These are phyloP conservation scores for Pecoramyces ruminantium DNA, from an alignment of 192 early-diverging fungal genomes.

Conservation along the genomic window DNA sequence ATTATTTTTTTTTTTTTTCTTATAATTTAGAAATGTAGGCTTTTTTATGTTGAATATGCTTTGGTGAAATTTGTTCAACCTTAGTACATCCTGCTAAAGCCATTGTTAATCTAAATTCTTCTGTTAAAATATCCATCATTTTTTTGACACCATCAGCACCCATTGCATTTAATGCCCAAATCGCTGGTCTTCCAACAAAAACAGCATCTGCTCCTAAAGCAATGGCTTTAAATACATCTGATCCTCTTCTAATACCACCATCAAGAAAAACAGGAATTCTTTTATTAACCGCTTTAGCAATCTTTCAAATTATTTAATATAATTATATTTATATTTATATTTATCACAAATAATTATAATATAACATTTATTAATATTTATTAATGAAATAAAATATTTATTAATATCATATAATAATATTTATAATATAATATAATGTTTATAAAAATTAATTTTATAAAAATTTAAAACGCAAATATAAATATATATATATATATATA, in stretches of 20 bases:
- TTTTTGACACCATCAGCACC: slow-evolving; percentile 1
- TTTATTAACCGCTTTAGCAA: not conserved
- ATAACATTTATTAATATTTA: too few species aligned
- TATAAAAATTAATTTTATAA: too few species aligned
- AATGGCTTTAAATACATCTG: slow-evolving; percentile 91
- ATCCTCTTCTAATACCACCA: slow-evolving; percentile 78
- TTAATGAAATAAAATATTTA: too few species aligned
- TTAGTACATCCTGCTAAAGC: not conserved
- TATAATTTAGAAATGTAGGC: not conserved
- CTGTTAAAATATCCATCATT: slow-evolving; percentile 3
- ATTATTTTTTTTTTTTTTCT: not conserved
- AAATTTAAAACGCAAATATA: too few species aligned
- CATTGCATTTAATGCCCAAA: not conserved
- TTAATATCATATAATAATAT: too few species aligned
- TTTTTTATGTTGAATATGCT: not conserved
- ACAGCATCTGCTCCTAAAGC: slow-evolving; percentile 86
- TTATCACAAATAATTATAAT: too few species aligned
- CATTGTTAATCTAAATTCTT: slow-evolving; percentile 1
- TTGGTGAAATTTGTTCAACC: not conserved
- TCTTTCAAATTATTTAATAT: not conserved
- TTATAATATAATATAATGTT: too few species aligned
- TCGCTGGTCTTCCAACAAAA: slow-evolving; percentile 57
- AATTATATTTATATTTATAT: too few species aligned
- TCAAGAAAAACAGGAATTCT: slow-evolving; percentile 57
- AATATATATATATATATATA: too few species aligned